Percentiles rank a stretch among this genome's conserved stretches.
Conservation (phyloP, 2,329 filamentous ascomycete species). For the Aureobasidium sp. region DNA sequence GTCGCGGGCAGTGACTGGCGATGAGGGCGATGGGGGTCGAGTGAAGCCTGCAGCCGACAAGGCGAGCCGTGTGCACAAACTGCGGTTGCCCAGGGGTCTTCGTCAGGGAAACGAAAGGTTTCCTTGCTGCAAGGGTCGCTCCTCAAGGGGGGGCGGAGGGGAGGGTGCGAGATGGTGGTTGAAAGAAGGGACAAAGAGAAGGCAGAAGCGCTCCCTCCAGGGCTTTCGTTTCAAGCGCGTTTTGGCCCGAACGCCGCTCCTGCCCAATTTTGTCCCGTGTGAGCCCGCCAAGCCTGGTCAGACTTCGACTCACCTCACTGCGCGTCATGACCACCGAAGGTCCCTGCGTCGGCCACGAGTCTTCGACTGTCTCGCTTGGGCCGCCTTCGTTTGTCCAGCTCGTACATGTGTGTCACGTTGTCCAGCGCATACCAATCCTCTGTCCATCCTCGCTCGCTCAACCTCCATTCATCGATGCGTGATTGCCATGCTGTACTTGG, state of each 20-base stretch:
- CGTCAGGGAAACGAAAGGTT: background rate
- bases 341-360: background rate
- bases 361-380: background rate
- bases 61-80: background rate
- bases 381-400: background rate
- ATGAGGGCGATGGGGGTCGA: background rate
- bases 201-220: background rate
- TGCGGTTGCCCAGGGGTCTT: background rate
- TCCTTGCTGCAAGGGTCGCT: slow-evolving; percentile 5
- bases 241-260: background rate
- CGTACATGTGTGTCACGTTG: background rate
- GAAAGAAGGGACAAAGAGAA: background rate
- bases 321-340: background rate
- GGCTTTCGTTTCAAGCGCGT: background rate
- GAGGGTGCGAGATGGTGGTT: background rate
- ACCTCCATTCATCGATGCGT: background rate
- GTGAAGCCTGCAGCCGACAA: background rate
- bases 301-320: background rate
- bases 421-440: background rate
- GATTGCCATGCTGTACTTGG: background rate
- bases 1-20: background rate
- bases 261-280: background rate
- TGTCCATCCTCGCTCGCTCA: background rate
- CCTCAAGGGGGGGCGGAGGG: background rate
- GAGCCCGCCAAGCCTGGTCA: background rate